A percentile compares a stretch with the other conserved stretches of the same genome.
Evolutionary conservation across 306 rosid genomes (phyloP).

Genomic region (Cicer bijugum): DNA sequence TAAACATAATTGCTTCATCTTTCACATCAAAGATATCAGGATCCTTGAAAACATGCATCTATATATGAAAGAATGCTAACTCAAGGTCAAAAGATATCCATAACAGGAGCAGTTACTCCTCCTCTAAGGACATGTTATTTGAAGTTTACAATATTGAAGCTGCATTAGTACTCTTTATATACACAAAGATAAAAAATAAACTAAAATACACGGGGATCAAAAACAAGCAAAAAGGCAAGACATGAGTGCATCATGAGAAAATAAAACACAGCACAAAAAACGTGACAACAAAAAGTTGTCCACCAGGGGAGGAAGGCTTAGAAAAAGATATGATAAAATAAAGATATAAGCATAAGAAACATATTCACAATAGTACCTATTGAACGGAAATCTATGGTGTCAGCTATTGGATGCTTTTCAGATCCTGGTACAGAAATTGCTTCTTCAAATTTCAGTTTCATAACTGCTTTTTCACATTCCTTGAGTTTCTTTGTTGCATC

Average conservation of each 20-base stretch:
- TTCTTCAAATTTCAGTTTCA: constrained; percentile 94
- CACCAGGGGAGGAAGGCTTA: background rate
- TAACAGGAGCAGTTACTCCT: background rate
- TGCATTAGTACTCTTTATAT: constrained; percentile 9
- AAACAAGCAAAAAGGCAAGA: background rate
- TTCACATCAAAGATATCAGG: constrained; percentile 28
- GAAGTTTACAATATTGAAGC: constrained; percentile 34
- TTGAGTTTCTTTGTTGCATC: constrained; percentile 89
- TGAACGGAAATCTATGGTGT: constrained; percentile 70
- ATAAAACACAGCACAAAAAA: background rate
- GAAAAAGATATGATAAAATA: constrained; percentile 1
- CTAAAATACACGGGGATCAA: too few species aligned
- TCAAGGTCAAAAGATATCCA: constrained; percentile 30
- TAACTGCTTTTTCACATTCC: constrained; percentile 97
- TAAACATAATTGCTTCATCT: constrained; percentile 13
- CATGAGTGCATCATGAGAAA: constrained; percentile 15
- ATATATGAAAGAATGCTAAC: constrained; percentile 15
- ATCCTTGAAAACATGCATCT: constrained; percentile 36
- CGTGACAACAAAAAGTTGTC: background rate
- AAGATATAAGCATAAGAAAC: constrained; percentile 26
- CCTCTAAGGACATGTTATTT: constrained; percentile 20
- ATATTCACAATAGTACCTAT: constrained; percentile 68
- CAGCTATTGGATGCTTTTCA: constrained; percentile 66
- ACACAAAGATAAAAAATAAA: constrained; percentile 24
- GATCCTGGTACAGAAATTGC: constrained; percentile 79